Base-by-base conservation (phyloP, 2,329 filamentous ascomycete species). In the Colletotrichum siamense region DNA sequence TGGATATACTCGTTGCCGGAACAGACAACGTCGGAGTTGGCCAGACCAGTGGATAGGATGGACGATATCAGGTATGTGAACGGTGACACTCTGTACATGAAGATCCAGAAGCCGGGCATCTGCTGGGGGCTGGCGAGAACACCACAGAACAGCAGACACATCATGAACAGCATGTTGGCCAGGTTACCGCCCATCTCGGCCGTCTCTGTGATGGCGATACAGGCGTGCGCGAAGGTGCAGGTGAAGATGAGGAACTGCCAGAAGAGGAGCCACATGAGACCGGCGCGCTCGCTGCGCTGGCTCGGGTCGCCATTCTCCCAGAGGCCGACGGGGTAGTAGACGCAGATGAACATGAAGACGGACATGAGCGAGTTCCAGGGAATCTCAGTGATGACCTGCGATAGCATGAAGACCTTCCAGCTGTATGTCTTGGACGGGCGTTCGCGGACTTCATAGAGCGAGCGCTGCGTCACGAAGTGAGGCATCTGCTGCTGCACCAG, bases 41-140 rank as follows among this genome's bases (percentile, higher is more conserved):
- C 80, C 0, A 84, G 77, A 0, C 81, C 80, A 0, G 81, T 77
- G 0, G 81, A 81, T 64, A 94, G 85, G 82, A 95, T 89, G 5
- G 91, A 92, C 32, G 88, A 86, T 61, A 94, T 87, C 18, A 95
- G 86, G 82, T 95, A 95, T 0, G 92, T 95, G 79, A 94, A 91
- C 1, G 94, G 93, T 0, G 91, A 93, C 63, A 92, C 85, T 39
- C 91, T 88, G 82, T 94, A 94, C 91, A 94, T 93, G 85, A 93
- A 94, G 71, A 90, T 91, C 94, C 94, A 95, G 86, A 95, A 94
- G 4, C 89, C 86, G 0, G 94, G 93, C 9, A 95, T 88, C 1
- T 87, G 84, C 0, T 81, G 80, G 0, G 91, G 91, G 2, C 87
- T 83, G 2, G 91, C 91, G 66, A 94, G 87, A 52, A 95, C 92